Evolutionary conservation across 2,329 filamentous ascomycete genomes (phyloP).

Genomic region (Trichoderma citrinoviride): DNA sequence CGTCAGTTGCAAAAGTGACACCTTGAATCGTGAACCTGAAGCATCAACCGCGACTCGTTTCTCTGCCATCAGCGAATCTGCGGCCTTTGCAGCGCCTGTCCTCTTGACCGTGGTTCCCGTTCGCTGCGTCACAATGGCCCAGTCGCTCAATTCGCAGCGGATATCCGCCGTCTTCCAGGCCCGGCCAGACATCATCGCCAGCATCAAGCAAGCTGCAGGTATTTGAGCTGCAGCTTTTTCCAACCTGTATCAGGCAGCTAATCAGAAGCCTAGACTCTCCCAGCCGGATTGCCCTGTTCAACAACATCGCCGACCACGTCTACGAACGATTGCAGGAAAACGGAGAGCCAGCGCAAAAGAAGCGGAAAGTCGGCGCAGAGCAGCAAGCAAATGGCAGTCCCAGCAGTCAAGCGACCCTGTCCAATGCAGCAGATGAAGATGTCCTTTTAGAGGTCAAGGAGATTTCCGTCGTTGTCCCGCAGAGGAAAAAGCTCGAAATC

Average conservation of each 20-base stretch:
- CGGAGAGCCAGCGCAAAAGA: constrained; percentile 51
- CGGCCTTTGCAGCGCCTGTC: not conserved
- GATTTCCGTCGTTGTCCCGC: constrained; percentile 64
- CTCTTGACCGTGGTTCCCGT: not conserved
- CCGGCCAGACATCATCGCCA: constrained; percentile 54
- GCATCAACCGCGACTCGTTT: constrained; percentile 7
- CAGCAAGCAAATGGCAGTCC: constrained; percentile 23
- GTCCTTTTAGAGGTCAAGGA: constrained; percentile 62
- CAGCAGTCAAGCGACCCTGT: constrained; percentile 28
- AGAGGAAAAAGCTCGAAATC: constrained; percentile 66
- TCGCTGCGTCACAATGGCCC: constrained; percentile 37
- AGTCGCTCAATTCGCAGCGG: constrained; percentile 48
- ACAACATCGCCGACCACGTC: constrained; percentile 53
- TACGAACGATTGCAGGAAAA: constrained; percentile 43
- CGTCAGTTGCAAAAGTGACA: not conserved
- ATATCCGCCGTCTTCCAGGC: constrained; percentile 53
- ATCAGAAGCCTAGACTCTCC: constrained; percentile 45
- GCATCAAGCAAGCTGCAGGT: constrained; percentile 55
- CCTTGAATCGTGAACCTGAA: not conserved
- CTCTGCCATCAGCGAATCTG: not conserved
- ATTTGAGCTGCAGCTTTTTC: constrained; percentile 24
- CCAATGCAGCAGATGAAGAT: constrained; percentile 47
- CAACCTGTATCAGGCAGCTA: not conserved
- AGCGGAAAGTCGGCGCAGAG: constrained; percentile 49
- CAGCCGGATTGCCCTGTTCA: constrained; percentile 51